phyloP scores from a whole-genome alignment of 2,329 filamentous ascomycete species.

The Phyllosticta citriasiana region DNA sequence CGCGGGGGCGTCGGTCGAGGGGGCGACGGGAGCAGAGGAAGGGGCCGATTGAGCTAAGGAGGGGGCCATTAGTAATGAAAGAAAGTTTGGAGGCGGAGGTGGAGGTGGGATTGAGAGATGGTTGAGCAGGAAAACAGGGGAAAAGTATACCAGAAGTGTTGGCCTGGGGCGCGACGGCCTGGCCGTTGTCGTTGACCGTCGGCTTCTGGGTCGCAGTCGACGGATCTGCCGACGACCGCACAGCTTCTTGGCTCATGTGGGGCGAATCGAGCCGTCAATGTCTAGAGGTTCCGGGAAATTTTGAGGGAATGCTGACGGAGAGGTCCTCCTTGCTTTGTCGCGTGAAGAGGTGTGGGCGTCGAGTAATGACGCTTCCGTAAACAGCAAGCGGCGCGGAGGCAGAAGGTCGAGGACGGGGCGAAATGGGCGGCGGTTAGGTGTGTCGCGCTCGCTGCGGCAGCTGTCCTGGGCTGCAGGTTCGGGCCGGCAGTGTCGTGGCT shows the following conservation, averaged over 20 bases:
- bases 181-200: slow-evolving; percentile 13
- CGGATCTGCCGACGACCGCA: slow-evolving; percentile 20
- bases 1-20: slow-evolving; percentile 4
- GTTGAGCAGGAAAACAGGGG: neutral
- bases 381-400: slow-evolving; percentile 9
- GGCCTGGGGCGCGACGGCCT: slow-evolving; percentile 17
- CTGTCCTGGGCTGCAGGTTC: slow-evolving; percentile 10
- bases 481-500: slow-evolving; percentile 4
- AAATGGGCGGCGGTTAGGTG: neutral
- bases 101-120: neutral
- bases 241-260: slow-evolving; percentile 27
- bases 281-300: neutral
- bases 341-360: slow-evolving; percentile 13
- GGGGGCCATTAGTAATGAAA: slow-evolving; percentile 13
- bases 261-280: slow-evolving; percentile 12
- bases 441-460: slow-evolving; percentile 6
- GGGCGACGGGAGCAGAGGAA: neutral
- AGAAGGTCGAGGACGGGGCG: slow-evolving; percentile 8
- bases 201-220: slow-evolving; percentile 21
- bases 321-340: slow-evolving; percentile 19
- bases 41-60: slow-evolving; percentile 10
- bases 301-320: slow-evolving; percentile 10
- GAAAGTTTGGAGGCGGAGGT: neutral
- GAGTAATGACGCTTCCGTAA: slow-evolving; percentile 9
- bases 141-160: slow-evolving; percentile 26